Conservation (phyloP, 352 stramenopile genomes). For the Phytophthora constricta region DNA sequence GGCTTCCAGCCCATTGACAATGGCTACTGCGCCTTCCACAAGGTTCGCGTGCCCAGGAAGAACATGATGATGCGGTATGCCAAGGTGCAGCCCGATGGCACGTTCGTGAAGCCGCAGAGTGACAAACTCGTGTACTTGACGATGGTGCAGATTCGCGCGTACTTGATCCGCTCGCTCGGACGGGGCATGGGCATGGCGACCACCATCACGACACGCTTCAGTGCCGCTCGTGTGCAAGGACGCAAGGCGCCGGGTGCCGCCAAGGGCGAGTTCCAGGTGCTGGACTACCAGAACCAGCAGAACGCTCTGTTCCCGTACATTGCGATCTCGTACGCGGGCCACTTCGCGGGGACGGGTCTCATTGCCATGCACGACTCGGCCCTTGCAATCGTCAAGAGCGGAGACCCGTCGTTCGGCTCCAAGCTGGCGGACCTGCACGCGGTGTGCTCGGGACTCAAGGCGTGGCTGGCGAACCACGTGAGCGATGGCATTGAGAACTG, state of each 20-base stretch:
- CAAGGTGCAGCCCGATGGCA: conserved; percentile 61
- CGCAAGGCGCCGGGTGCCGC: conserved; percentile 28
- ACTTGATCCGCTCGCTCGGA: conserved; percentile 21
- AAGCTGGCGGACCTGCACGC: conserved; percentile 28
- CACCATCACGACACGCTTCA: conserved; percentile 65
- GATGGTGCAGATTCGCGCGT: conserved; percentile 54
- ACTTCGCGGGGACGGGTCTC: conserved; percentile 17
- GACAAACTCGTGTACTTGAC: conserved; percentile 76
- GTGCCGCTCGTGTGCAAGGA: conserved; percentile 54
- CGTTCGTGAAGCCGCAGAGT: conserved; percentile 63
- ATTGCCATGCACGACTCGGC: conserved; percentile 27
- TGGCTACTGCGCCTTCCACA: conserved; percentile 38
- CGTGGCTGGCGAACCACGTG: conserved; percentile 30
- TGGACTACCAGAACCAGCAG: conserved; percentile 71
- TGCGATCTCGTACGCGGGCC: conserved; percentile 49
- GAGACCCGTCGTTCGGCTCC: conserved; percentile 20
- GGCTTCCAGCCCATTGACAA: conserved; percentile 40
- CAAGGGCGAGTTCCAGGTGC: conserved; percentile 61
- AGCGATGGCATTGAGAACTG: conserved; percentile 35
- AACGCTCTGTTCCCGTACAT: conserved; percentile 50
- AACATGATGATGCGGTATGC: conserved; percentile 44
- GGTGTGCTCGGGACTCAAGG: conserved; percentile 28
- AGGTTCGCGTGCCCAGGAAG: conserved; percentile 28
- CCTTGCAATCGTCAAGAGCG: conserved; percentile 27
- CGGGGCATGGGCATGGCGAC: conserved; percentile 27